Evolutionary conservation across 2,329 filamentous ascomycete genomes (phyloP), one percentile per base, ranked within the genome.

Genomic region (Didymosphaeria variabile): DNA sequence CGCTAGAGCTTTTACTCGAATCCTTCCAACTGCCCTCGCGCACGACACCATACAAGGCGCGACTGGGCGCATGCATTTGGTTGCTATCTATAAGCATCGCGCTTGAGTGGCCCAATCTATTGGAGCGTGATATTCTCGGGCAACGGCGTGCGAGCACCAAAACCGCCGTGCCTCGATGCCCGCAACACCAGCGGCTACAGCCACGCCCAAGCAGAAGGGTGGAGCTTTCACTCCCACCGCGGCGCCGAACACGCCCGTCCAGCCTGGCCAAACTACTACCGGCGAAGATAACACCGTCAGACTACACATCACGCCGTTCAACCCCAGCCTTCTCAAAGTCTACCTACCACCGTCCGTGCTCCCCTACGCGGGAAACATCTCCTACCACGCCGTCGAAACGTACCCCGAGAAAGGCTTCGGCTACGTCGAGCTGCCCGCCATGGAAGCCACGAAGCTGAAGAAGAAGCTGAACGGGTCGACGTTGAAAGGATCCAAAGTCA

Each of bases 381-480:
- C 94, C n/a, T 97, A 90, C 80, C 94, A 98, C 79, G 83, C 84
- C 5, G 81, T 97, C 67, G 87, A 93, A 73, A 94, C 94, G 0
- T 97, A 97, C 65, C 94, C 94, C 15, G 95, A 99, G 67, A 91
- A 88, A 75, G 90, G 87, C 56, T 99, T 93, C 87, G 95, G 94
- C 58, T 99, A 91, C 80, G 84, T 98, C 61, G 93, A 96, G 50
- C 80, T 99, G 40, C 94, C 94, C 0, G 80, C 77, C 3, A 87
- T 88, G 79, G 93, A 97, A 67, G 95, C 94, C 10, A 91, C 94
- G n/a, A 97, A 93, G 78, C 80, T 98, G 57, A 93, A 90, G 81
- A 94, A 91, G 81, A 98, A 95, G 81, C 85, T 98, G 53, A 91
- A 97, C 82, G 94, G 94, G 34, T 87, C 90, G 1, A 90, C 92